A percentile compares a stretch with the other conserved stretches of the same genome.
phyloP scores from a whole-genome alignment of 257 asterid species.

The Solanum ossicruentum region DNA sequence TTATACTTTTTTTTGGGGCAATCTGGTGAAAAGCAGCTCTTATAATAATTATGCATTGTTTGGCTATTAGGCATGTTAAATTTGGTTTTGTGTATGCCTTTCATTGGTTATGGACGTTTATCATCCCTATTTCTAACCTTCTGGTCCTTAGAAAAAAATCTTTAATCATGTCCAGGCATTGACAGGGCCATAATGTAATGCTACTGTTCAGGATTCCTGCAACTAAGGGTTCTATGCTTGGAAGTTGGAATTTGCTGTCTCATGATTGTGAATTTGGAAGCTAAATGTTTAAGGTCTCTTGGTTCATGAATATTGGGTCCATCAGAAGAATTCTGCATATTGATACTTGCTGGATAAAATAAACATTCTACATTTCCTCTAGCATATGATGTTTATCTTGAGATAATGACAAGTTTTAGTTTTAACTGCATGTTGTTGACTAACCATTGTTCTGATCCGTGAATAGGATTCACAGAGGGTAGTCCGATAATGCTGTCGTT shows the following conservation, averaged over 20 bases:
- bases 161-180: background rate
- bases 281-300: background rate
- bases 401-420: background rate
- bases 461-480: background rate
- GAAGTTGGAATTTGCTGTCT: background rate
- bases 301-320: background rate
- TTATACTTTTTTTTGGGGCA: background rate
- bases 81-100: background rate
- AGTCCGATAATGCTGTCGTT: background rate
- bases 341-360: background rate
- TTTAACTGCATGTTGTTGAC: background rate
- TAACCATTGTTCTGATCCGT: background rate
- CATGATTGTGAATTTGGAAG: background rate
- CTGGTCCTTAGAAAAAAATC: background rate
- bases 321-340: background rate
- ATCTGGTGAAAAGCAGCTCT: background rate
- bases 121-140: background rate
- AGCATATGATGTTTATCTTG: background rate
- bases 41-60: background rate
- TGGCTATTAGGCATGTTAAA: background rate
- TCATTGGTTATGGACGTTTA: background rate
- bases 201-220: background rate
- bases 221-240: background rate
- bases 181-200: background rate
- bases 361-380: background rate